Evolutionary conservation across 345 rosid species (phyloP).

Genomic region (Citrus sp.): DNA sequence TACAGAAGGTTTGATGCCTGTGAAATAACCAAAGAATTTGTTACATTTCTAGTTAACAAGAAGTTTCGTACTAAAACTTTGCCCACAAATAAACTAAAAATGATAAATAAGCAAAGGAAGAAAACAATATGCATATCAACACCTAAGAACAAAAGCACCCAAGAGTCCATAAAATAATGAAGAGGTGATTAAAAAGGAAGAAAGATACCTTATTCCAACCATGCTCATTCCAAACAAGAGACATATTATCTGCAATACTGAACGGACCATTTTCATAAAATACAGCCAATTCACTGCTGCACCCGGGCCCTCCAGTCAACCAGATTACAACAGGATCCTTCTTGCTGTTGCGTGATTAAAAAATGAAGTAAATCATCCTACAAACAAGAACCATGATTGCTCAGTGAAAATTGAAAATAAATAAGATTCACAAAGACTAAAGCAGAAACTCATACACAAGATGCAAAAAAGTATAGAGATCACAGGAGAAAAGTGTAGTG

Average conservation of each 20-base stretch:
- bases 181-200: background rate
- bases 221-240: slow-evolving; percentile 86
- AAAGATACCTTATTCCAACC: slow-evolving; percentile 88
- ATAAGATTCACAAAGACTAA: background rate
- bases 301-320: slow-evolving; percentile 99
- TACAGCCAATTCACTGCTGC: slow-evolving; percentile 97
- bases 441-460: background rate
- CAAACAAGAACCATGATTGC: slow-evolving; percentile 14
- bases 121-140: background rate
- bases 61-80: background rate
- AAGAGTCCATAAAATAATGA: background rate
- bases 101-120: background rate
- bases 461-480: background rate
- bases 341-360: slow-evolving; percentile 82
- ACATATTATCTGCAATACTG: slow-evolving; percentile 67
- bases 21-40: slow-evolving; percentile 13
- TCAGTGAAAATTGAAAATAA: slow-evolving; percentile 12
- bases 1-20: slow-evolving; percentile 92
- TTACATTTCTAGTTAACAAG: background rate
- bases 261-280: slow-evolving; percentile 99
- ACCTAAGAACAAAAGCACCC: background rate
- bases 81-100: background rate
- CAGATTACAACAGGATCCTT: slow-evolving; percentile 88
- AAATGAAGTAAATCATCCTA: slow-evolving; percentile 97
- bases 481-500: no score